Base-by-base conservation (phyloP, 148 eudicot genomes). In the Nepenthes mirabilis region DNA sequence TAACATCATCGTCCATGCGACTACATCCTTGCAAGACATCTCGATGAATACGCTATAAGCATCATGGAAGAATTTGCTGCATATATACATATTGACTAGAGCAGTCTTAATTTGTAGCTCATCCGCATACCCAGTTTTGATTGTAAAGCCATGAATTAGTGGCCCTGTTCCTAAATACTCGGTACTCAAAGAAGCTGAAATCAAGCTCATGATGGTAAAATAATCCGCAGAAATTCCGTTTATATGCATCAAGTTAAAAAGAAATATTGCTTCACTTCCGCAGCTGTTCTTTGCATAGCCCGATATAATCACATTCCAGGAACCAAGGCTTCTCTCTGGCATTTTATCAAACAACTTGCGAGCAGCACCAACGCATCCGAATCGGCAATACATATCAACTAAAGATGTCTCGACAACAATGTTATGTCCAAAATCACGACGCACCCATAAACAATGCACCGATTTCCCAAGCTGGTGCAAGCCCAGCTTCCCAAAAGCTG, bases 1-100 rank as follows among this genome's bases (percentile, higher is more conserved):
- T 60, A 82, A 65, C 87, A 82, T 79, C 75, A 67, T 37, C 36
- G 87, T 77, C 87, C 82, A 82, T 36, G 79, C 68, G 64, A 77
- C 84, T 62, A 79, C 61, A 57, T 82, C 84, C 49, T 71, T 77
- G 40, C 52, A 51, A 69, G 45, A 12, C 75, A 79, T 79, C 56
- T 77, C 78, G 43, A 37, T 55, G 60, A 82, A 82, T 56, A 82
- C 69, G 45, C 58, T 11, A 58, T 70, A 69, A 56, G 87, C 87
- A 61, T 74, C 75, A 58, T 68, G 54, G 33, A 74, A 55, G 9
- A 64, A 75, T 33, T 61, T 60, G 52, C 72, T 56, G 37, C 66
- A 60, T 13, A 72, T 52, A 74, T 82, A 77, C 78, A 74, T 67
- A 33, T 72, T 67, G 37, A 82, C 77, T 60, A 82, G 74, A 62